phyloP scores from a whole-genome alignment of 1,284 basidiomycete genomes.

The Irpex lacteus region DNA sequence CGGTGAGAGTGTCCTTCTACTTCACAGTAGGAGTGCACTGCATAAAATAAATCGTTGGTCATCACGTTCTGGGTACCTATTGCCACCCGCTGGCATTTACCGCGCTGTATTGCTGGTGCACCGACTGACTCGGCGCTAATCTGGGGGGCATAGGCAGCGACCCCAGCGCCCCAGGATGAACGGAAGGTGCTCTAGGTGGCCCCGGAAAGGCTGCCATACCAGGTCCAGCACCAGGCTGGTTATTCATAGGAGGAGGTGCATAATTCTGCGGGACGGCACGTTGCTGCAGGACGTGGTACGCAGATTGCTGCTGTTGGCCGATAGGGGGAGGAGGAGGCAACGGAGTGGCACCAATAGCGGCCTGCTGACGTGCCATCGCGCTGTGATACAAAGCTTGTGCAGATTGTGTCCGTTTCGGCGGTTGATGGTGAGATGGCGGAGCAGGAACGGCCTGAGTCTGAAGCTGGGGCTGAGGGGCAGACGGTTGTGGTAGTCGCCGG shows the following conservation, averaged over 20 bases:
- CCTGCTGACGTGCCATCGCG: constrained; percentile 17
- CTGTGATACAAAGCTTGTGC: background rate
- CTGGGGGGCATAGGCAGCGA: constrained; percentile 37
- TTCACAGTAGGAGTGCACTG: no score
- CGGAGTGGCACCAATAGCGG: constrained; percentile 24
- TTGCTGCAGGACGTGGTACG: constrained; percentile 13
- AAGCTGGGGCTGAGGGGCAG: background rate
- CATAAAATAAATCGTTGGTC: background rate
- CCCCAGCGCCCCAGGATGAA: constrained; percentile 26
- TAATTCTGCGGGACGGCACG: constrained; percentile 14
- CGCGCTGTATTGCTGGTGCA: constrained; percentile 19
- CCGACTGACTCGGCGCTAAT: constrained; percentile 18
- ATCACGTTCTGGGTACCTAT: background rate
- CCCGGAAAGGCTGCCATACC: no score
- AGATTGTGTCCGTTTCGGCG: constrained; percentile 19
- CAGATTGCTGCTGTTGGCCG: background rate
- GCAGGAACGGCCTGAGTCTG: constrained; percentile 5
- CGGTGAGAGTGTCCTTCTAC: no score
- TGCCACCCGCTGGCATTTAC: constrained; percentile 15
- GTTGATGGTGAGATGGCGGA: constrained; percentile 26
- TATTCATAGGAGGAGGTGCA: constrained; percentile 13
- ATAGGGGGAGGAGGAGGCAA: constrained; percentile 26
- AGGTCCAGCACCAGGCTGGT: background rate
- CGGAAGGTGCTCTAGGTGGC: constrained; percentile 19
- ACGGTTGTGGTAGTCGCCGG: constrained; percentile 2